Conservation (phyloP, 2,329 filamentous ascomycete genomes). For the Penicillium oxalicum region DNA sequence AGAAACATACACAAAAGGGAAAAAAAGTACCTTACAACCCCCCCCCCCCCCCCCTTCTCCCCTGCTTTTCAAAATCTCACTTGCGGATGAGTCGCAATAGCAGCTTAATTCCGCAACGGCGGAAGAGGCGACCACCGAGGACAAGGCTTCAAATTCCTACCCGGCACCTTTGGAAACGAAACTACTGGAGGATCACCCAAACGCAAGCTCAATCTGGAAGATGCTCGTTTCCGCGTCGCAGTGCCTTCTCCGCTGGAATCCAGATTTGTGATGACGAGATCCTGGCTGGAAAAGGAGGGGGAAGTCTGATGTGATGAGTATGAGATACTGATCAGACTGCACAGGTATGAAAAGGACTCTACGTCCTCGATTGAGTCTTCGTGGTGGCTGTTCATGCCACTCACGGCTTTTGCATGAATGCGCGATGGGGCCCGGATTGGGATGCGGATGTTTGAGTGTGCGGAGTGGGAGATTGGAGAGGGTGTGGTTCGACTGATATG, state of each 20-base stretch:
- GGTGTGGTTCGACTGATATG: conserved; percentile 7
- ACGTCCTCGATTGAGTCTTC: conserved; percentile 6
- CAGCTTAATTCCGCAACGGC: conserved; percentile 11
- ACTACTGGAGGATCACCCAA: conserved; percentile 11
- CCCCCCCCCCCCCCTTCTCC: neutral
- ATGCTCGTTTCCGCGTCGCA: conserved; percentile 14
- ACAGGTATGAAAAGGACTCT: conserved; percentile 18
- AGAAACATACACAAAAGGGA: too few species aligned
- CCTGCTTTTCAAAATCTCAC: conserved; percentile 13
- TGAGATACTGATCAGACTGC: conserved; percentile 18
- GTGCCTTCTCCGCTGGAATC: neutral
- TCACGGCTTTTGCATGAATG: neutral
- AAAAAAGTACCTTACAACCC: too few species aligned
- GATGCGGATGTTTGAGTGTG: neutral
- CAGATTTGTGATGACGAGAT: neutral
- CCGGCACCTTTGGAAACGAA: conserved; percentile 7
- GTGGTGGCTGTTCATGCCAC: neutral
- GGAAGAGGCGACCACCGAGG: conserved; percentile 18
- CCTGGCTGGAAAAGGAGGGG: neutral
- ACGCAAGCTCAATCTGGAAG: conserved; percentile 15
- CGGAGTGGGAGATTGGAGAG: neutral
- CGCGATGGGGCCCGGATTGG: neutral
- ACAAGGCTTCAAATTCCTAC: conserved; percentile 4
- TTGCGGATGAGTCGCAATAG: conserved; percentile 12
- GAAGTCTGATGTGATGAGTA: conserved; percentile 4